Percentiles rank a stretch among this genome's conserved stretches.
Evolutionary conservation across 2,329 filamentous ascomycete species (phyloP).

Genomic region (Xylaria sp.): DNA sequence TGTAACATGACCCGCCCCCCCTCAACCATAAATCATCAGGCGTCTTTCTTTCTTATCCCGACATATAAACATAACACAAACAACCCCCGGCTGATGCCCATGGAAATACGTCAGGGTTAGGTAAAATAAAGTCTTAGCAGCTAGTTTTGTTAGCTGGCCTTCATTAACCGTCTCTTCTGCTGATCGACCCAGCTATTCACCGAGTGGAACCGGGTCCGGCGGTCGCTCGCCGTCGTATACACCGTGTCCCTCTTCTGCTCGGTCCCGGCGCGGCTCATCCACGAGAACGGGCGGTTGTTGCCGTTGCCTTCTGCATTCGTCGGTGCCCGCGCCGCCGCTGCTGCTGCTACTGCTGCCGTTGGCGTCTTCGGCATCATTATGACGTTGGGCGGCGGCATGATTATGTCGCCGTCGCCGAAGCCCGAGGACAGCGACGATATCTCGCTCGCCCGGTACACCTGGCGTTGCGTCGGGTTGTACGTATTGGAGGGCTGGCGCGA

Average conservation of each 20-base stretch:
- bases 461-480: constrained; percentile 51
- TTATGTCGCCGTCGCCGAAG: constrained; percentile 71
- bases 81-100: not conserved
- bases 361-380: constrained; percentile 38
- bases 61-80: not conserved
- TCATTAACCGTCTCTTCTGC: constrained; percentile 66
- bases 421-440: constrained; percentile 72
- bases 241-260: constrained; percentile 58
- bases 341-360: not conserved
- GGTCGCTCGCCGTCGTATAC: constrained; percentile 64
- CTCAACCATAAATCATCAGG: not conserved
- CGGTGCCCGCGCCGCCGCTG: constrained; percentile 31
- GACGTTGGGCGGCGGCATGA: constrained; percentile 53
- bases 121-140: not conserved
- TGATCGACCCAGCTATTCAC: constrained; percentile 74
- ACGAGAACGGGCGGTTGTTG: constrained; percentile 50
- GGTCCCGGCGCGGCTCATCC: constrained; percentile 48
- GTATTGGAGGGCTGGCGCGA: constrained; percentile 52
- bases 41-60: not conserved
- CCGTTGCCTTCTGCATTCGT: constrained; percentile 30
- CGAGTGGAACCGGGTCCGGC: constrained; percentile 65
- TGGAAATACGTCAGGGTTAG: not conserved
- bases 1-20: not conserved
- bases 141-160: constrained; percentile 51
- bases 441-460: constrained; percentile 59